Conservation (phyloP, 148 eudicot species). For the Nepenthes mirabilis region DNA sequence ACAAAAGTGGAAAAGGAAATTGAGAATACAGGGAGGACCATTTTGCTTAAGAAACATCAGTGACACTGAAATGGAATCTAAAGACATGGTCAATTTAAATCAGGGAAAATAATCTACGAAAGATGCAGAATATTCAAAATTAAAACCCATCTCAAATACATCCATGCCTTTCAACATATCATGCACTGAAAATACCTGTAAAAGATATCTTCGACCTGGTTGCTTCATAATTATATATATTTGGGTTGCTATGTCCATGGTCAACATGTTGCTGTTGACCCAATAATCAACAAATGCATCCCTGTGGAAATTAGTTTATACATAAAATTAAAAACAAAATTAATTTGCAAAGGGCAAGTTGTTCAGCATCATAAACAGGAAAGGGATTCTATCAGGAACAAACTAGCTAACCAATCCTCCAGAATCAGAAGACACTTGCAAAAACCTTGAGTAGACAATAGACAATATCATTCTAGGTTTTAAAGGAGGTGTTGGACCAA, state of each 20-base stretch:
- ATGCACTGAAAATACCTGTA: constrained; percentile 34
- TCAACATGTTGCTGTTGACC: constrained; percentile 83
- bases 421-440: no score
- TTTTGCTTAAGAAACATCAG: neutral
- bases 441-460: no score
- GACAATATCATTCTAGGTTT: no score
- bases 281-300: constrained; percentile 92
- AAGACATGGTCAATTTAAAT: neutral
- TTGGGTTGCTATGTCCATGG: constrained; percentile 66
- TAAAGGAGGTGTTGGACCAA: no score
- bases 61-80: neutral
- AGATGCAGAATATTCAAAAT: neutral
- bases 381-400: no score
- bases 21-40: neutral
- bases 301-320: constrained; percentile 19
- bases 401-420: no score
- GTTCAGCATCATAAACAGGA: no score
- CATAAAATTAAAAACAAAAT: neutral
- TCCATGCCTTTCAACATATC: neutral
- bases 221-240: constrained; percentile 70
- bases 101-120: neutral
- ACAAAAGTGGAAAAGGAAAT: neutral
- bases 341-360: neutral
- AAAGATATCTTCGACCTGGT: constrained; percentile 47
- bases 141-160: neutral